A percentile compares a stretch with the other conserved stretches of the same genome.
These are phyloP conservation scores for Salisapilia sapeloensis DNA, from an alignment of 352 stramenopile genomes.

Conservation along the genomic window DNA sequence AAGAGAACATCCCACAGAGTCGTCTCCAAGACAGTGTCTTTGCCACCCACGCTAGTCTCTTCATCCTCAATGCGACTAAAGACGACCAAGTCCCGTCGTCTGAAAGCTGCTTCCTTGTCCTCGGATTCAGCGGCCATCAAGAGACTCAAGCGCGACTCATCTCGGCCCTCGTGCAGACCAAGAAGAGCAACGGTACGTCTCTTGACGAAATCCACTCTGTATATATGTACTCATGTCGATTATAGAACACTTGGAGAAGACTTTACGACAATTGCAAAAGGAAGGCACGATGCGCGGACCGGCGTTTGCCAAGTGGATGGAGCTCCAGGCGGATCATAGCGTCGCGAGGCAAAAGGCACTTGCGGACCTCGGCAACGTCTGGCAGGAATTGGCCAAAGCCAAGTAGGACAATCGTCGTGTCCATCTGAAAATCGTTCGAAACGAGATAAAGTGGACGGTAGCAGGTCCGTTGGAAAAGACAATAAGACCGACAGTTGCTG, in stretches of 20 bases:
- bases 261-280: constrained; percentile 55
- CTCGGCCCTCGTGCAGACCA: constrained; percentile 50
- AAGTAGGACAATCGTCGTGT: constrained; percentile 17
- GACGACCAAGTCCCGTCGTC: constrained; percentile 30
- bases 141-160: constrained; percentile 49
- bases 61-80: constrained; percentile 38
- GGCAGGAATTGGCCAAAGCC: constrained; percentile 46
- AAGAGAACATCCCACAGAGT: constrained; percentile 21
- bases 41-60: constrained; percentile 37
- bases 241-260: constrained; percentile 41
- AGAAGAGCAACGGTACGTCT: constrained; percentile 24
- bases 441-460: no score
- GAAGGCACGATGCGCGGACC: constrained; percentile 18
- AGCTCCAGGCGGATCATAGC: constrained; percentile 62
- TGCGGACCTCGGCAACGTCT: constrained; percentile 44
- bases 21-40: constrained; percentile 42
- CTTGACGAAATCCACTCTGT: background rate
- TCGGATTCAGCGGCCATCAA: constrained; percentile 38
- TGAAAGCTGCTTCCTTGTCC: constrained; percentile 51
- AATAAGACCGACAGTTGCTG: no score
- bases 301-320: constrained; percentile 51
- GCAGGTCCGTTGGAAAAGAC: no score
- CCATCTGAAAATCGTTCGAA: no score
- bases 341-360: constrained; percentile 48
- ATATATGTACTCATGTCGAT: background rate